These are phyloP conservation scores for Austroboletus niveus DNA, from an alignment of 1,284 basidiomycete genomes.

Conservation along the genomic window DNA sequence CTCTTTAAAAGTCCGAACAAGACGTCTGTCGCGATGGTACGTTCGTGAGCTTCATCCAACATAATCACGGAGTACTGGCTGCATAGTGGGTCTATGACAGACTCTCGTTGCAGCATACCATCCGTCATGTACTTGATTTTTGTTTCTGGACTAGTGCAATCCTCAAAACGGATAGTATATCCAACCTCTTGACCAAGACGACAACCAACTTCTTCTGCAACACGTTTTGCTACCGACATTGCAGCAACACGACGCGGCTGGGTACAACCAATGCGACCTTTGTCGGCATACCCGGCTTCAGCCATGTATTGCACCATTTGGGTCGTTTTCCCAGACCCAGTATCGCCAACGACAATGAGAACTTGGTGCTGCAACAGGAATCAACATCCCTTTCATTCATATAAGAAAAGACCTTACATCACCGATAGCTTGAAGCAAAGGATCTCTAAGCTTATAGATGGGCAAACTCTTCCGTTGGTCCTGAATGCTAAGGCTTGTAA, in stretches of 20 bases:
- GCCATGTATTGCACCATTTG: conserved; percentile 95
- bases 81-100: conserved; percentile 92
- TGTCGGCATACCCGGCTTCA: conserved; percentile 85
- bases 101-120: conserved; percentile 98
- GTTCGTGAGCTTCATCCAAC: conserved; percentile 98
- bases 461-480: conserved; percentile 91
- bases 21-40: conserved; percentile 97
- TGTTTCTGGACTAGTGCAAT: conserved; percentile 96
- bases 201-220: conserved; percentile 97
- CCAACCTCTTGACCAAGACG: conserved; percentile 96
- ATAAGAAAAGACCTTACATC: conserved; percentile 56
- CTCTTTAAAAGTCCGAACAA: conserved; percentile 96
- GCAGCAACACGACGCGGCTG: conserved; percentile 98
- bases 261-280: conserved; percentile 91
- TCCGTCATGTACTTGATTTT: conserved; percentile 99
- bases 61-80: conserved; percentile 94
- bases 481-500: conserved; percentile 88
- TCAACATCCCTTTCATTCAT: conserved; percentile 21
- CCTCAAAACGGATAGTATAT: conserved; percentile 99
- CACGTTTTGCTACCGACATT: conserved; percentile 99
- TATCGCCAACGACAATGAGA: conserved; percentile 92
- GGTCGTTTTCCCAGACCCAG: conserved; percentile 91
- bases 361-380: conserved; percentile 79
- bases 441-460: conserved; percentile 94
- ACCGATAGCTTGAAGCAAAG: conserved; percentile 86